phyloP scores from a whole-genome alignment of 176 grass and related monocot genomes.

The Carex cristatella region DNA sequence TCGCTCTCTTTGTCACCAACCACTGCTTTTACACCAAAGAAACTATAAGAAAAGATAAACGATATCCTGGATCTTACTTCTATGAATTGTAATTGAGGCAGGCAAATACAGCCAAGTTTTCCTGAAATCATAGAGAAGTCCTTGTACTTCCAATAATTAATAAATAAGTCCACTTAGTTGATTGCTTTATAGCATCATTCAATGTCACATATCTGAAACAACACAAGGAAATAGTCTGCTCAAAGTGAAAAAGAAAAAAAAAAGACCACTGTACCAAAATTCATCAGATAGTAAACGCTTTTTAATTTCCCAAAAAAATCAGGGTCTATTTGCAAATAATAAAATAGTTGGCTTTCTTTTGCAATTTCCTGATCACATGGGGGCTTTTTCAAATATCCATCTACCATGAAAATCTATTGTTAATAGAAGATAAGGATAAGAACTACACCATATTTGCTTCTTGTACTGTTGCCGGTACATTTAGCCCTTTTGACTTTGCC shows the following conservation, averaged over 20 bases:
- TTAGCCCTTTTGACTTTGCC: slow-evolving; percentile 70
- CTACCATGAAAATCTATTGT: neutral
- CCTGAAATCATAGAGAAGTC: neutral
- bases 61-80: neutral
- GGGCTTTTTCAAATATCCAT: neutral
- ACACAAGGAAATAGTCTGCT: neutral
- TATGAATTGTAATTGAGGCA: neutral
- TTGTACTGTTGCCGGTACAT: slow-evolving; percentile 29
- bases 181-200: neutral
- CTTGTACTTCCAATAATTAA: neutral
- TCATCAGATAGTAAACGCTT: neutral
- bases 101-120: neutral
- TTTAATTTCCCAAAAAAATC: neutral
- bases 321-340: neutral
- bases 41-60: neutral
- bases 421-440: neutral
- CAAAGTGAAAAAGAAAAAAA: neutral
- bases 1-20: slow-evolving; percentile 83
- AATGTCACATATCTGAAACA: neutral
- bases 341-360: neutral
- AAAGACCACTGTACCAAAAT: neutral
- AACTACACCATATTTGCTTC: slow-evolving; percentile 49
- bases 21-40: slow-evolving; percentile 51
- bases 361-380: neutral
- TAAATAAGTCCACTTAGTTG: neutral